Conservation (phyloP, 768 basidiomycete species). For the Termitomyces sp. region DNA sequence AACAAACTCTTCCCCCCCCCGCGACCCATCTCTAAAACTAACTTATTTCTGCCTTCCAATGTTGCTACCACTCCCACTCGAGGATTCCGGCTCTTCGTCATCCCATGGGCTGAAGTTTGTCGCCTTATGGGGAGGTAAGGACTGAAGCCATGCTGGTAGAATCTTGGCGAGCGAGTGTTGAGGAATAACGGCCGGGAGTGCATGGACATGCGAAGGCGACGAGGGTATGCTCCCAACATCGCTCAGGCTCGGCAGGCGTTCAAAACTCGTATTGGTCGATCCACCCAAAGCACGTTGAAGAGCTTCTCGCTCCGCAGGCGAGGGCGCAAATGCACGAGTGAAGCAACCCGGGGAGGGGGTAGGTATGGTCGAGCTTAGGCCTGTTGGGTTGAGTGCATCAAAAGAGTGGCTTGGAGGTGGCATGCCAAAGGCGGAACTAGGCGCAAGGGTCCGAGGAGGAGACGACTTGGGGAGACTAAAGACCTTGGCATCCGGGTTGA, state of each 20-base stretch:
- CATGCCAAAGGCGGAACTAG: conserved; percentile 12
- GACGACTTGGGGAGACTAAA: conserved; percentile 52
- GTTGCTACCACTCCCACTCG: conserved; percentile 8
- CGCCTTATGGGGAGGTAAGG: conserved; percentile 64
- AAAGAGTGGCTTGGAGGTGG: conserved; percentile 25
- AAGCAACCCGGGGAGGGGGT: conserved; percentile 47
- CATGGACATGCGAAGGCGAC: conserved; percentile 57
- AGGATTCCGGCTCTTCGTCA: conserved; percentile 51
- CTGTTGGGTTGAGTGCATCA: conserved; percentile 62
- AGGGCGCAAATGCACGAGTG: conserved; percentile 84
- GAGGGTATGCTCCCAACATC: conserved; percentile 72
- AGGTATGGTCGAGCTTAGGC: conserved; percentile 36
- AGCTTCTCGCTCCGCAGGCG: conserved; percentile 83
- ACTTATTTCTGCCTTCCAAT: conserved; percentile 16
- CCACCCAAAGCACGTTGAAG: conserved; percentile 77
- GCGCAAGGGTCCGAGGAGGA: conserved; percentile 17
- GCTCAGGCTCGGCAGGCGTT: conserved; percentile 74
- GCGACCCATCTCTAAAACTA: background rate
- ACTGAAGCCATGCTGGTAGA: conserved; percentile 67
- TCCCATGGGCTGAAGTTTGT: conserved; percentile 83
- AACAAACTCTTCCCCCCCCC: conserved; percentile 1
- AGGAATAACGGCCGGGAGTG: conserved; percentile 23
- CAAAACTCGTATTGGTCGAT: conserved; percentile 71
- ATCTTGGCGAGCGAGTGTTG: conserved; percentile 25
- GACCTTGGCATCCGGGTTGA: conserved; percentile 86